Evolutionary conservation across 805 yeast genomes (phyloP), one percentile per base, ranked within the genome.

Genomic region (Kodamaea fukazawae): DNA sequence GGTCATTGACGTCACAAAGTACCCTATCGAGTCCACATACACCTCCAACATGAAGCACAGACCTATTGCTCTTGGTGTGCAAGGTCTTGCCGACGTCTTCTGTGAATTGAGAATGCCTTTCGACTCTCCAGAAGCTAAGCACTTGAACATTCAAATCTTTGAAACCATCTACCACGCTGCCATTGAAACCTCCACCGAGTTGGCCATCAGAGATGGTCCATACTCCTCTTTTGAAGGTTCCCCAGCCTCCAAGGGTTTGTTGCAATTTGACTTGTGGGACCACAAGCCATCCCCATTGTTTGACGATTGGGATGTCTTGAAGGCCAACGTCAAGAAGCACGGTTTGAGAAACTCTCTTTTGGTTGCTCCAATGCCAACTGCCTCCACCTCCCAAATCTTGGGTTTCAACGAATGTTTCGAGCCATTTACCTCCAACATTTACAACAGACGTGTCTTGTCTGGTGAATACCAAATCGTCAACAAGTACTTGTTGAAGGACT

Each of bases 301-400:
- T 29, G 77, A 71, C 68, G 78, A 76, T 50, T 77, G 83, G 83
- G 81, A 75, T 49, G 38, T 61, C n/a, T 62, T 77, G 50, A 77
- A 76, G 59, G 69, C 63, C 45, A 61, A 67, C 42, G 61, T 77
- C 52, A 67, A 69, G 37, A 63, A 66, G 46, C 65, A 70, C 53
- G 83, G 83, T 33, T 51, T 77, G 33, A 70, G 83, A 61, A 77
- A 77, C 62, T 77, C 83, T 27, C 65, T 77, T 48, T 69, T 77
- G 48, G 80, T 77, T 46, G 83, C 83, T 1, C 81, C 81, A 45
- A 77, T 77, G 83, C 83, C 83, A 32, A 77, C 83, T 43, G 82
- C 82, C n/a, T 77, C 82, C 16, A 77, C 82, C 4, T 77, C 82
- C 7, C 83, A 77, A 57, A 77, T 77, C 45, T 67, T 77, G 54